Evolutionary conservation across 2,329 filamentous ascomycete genomes (phyloP).

Genomic region (Colletotrichum spaethianum): DNA sequence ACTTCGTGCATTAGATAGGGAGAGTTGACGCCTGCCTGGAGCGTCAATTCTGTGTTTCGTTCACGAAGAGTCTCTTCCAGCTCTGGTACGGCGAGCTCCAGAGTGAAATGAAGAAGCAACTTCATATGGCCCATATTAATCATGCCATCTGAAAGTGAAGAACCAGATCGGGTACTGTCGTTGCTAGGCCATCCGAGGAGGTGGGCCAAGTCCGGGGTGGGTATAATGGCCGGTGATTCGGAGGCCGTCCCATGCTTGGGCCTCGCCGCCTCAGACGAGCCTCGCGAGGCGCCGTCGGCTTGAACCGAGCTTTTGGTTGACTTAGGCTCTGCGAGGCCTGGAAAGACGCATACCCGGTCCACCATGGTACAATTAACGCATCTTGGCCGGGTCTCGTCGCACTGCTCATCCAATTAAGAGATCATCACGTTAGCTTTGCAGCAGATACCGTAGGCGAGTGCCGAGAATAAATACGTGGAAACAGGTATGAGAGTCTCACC

Average conservation of each 20-base stretch:
- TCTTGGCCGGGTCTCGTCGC: constrained; percentile 48
- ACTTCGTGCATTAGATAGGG: constrained; percentile 55
- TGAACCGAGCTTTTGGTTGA: neutral
- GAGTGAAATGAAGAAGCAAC: neutral
- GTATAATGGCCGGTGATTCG: constrained; percentile 1
- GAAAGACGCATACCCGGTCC: constrained; percentile 47
- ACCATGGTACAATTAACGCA: constrained; percentile 49
- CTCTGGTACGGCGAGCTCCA: constrained; percentile 3
- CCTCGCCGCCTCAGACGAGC: neutral
- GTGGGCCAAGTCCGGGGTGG: constrained; percentile 20
- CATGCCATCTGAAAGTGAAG: neutral
- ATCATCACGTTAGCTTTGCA: neutral
- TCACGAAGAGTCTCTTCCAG: constrained; percentile 44
- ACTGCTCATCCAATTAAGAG: constrained; percentile 39
- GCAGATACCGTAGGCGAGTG: neutral
- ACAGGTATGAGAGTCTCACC: constrained; percentile 38
- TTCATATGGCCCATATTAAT: constrained; percentile 18
- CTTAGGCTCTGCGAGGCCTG: neutral
- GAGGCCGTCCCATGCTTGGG: constrained; percentile 3
- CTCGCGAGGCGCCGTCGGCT: neutral
- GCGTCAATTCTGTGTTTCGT: constrained; percentile 42
- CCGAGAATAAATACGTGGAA: constrained; percentile 8
- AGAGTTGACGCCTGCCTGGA: constrained; percentile 45
- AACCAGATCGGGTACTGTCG: neutral
- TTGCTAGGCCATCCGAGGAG: constrained; percentile 19